Evolutionary conservation across 495 filamentous ascomycete species (phyloP).

Genomic region (Neurospora sp.): DNA sequence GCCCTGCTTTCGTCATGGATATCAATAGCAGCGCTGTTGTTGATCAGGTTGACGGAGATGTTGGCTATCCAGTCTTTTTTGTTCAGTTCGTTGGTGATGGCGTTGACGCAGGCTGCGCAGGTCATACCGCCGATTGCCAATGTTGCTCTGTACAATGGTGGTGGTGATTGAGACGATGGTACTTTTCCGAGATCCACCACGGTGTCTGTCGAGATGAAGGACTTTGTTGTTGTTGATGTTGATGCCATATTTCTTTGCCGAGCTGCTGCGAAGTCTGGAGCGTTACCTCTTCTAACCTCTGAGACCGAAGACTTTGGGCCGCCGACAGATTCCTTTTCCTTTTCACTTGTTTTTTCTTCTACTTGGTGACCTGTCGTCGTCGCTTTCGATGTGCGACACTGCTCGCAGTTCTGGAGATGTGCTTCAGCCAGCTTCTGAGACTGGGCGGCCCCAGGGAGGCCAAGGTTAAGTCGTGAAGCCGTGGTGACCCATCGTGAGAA

Average conservation of each 20-base stretch:
- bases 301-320: background rate
- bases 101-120: slow-evolving; percentile 64
- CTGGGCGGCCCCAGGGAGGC: background rate
- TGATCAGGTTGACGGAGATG: slow-evolving; percentile 58
- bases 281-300: background rate
- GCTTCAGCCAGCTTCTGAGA: slow-evolving; percentile 8
- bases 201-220: slow-evolving; percentile 16
- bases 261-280: background rate
- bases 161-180: background rate
- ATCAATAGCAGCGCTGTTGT: slow-evolving; percentile 58
- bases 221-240: background rate
- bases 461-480: background rate
- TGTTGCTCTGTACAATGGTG: slow-evolving; percentile 40
- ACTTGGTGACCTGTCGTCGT: background rate
- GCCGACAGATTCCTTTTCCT: background rate
- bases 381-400: slow-evolving; percentile 14
- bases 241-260: slow-evolving; percentile 7
- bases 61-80: slow-evolving; percentile 51
- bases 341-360: background rate
- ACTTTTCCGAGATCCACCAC: background rate
- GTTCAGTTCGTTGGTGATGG: slow-evolving; percentile 55
- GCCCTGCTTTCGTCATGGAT: slow-evolving; percentile 42
- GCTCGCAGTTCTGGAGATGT: slow-evolving; percentile 25
- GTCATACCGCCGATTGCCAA: slow-evolving; percentile 77
- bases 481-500: slow-evolving; percentile 20